These are phyloP conservation scores for Blastobotrys raffinosifermentans DNA, from an alignment of 1,139 yeast species.

Conservation along the genomic window DNA sequence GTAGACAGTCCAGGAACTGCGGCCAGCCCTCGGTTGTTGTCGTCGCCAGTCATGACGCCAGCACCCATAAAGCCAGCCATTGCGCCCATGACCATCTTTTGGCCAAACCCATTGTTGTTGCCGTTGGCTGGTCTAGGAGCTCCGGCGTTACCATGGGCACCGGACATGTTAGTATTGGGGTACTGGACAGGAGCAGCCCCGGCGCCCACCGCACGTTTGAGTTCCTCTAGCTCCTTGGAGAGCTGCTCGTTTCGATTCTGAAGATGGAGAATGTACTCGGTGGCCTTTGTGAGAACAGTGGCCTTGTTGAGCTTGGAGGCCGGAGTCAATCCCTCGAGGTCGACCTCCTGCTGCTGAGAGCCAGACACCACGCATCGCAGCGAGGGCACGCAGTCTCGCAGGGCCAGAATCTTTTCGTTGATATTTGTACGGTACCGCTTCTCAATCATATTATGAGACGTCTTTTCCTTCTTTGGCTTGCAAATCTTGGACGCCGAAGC, in stretches of 20 bases:
- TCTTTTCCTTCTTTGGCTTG: slow-evolving; percentile 43
- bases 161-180: neutral
- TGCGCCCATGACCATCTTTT: slow-evolving; percentile 28
- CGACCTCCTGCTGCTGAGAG: slow-evolving; percentile 25
- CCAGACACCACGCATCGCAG: slow-evolving; percentile 36
- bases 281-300: slow-evolving; percentile 78
- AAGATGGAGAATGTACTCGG: slow-evolving; percentile 81
- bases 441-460: slow-evolving; percentile 77
- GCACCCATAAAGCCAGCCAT: slow-evolving; percentile 38
- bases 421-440: slow-evolving; percentile 73
- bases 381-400: slow-evolving; percentile 71
- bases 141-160: neutral
- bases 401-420: slow-evolving; percentile 63
- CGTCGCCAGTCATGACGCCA: slow-evolving; percentile 25
- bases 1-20: slow-evolving; percentile 27
- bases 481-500: slow-evolving; percentile 18
- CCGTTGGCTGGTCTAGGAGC: neutral
- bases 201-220: slow-evolving; percentile 23
- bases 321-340: slow-evolving; percentile 82
- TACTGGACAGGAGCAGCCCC: neutral
- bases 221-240: slow-evolving; percentile 47
- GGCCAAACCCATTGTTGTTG: neutral
- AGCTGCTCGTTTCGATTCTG: slow-evolving; percentile 60
- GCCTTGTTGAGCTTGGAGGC: slow-evolving; percentile 86
- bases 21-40: slow-evolving; percentile 28